These are phyloP conservation scores for Trametes versicolor DNA, from an alignment of 1,284 basidiomycete genomes.

Conservation along the genomic window DNA sequence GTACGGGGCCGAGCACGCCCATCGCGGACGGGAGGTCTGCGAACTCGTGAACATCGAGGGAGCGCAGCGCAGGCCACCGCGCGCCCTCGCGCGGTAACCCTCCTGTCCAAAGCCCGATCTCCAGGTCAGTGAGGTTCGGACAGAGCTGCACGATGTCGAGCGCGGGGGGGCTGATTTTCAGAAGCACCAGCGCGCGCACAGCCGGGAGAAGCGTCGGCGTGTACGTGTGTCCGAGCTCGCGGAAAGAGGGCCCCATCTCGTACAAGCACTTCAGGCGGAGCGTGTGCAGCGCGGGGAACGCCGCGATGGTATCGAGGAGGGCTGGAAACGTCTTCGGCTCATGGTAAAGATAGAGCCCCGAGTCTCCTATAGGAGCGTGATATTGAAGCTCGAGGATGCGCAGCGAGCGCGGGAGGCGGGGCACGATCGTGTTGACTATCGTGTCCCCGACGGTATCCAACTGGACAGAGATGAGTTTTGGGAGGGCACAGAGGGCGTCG, in stretches of 20 bases:
- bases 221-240: not conserved
- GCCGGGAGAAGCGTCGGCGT: not conserved
- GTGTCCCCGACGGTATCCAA: slow-evolving; percentile 1
- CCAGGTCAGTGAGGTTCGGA: not conserved
- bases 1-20: not conserved
- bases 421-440: not conserved
- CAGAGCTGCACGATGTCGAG: slow-evolving; percentile 1
- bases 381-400: not conserved
- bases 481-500: not conserved
- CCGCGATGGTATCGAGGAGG: not conserved
- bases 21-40: not conserved
- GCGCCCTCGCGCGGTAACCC: not conserved
- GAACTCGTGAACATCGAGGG: not conserved
- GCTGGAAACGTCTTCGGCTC: too few relatives aligned
- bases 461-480: not conserved
- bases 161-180: not conserved
- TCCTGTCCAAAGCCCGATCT: not conserved
- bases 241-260: not conserved
- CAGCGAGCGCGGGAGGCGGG: not conserved
- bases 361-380: not conserved
- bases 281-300: not conserved
- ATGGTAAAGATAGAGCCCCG: not conserved
- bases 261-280: not conserved
- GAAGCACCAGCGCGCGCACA: not conserved
- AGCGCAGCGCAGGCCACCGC: not conserved